Conservation (phyloP, 768 basidiomycete genomes). For the Cytidiella melzeri region DNA sequence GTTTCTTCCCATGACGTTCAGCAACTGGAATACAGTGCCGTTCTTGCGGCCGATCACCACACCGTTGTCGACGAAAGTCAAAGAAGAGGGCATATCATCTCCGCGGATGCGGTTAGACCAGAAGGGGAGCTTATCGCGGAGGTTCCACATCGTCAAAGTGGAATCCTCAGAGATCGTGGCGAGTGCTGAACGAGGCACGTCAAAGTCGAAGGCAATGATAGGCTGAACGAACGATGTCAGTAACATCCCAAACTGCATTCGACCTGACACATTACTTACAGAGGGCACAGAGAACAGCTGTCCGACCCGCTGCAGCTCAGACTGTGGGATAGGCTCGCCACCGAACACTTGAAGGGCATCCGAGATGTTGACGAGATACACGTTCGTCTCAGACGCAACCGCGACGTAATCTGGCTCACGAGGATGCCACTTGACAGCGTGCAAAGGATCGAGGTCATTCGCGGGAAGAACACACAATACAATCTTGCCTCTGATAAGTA, state of each 20-base stretch:
- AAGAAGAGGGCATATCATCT: conserved; percentile 74
- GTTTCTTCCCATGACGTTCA: conserved; percentile 67
- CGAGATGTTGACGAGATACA: conserved; percentile 71
- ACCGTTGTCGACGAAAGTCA: conserved; percentile 84
- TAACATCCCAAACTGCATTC: background rate
- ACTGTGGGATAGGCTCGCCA: conserved; percentile 61
- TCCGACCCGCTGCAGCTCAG: conserved; percentile 62
- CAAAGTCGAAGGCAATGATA: conserved; percentile 82
- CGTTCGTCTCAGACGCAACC: conserved; percentile 71
- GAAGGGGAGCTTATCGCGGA: conserved; percentile 70
- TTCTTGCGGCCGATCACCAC: conserved; percentile 79
- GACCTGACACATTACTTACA: conserved; percentile 36
- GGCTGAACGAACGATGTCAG: conserved; percentile 36
- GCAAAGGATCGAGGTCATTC: conserved; percentile 52
- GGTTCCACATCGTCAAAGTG: conserved; percentile 76
- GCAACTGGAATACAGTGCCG: conserved; percentile 78
- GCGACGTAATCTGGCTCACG: conserved; percentile 75
- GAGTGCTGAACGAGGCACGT: conserved; percentile 67
- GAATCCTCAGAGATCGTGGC: conserved; percentile 82
- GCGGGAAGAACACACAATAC: conserved; percentile 67
- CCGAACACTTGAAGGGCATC: conserved; percentile 54
- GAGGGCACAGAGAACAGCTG: conserved; percentile 65
- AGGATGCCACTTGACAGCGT: conserved; percentile 86
- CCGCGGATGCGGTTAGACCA: conserved; percentile 72
- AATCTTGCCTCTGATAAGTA: conserved; percentile 49